Base-by-base conservation (phyloP, 2,329 filamentous ascomycete species). In the Fusarium sp. region DNA sequence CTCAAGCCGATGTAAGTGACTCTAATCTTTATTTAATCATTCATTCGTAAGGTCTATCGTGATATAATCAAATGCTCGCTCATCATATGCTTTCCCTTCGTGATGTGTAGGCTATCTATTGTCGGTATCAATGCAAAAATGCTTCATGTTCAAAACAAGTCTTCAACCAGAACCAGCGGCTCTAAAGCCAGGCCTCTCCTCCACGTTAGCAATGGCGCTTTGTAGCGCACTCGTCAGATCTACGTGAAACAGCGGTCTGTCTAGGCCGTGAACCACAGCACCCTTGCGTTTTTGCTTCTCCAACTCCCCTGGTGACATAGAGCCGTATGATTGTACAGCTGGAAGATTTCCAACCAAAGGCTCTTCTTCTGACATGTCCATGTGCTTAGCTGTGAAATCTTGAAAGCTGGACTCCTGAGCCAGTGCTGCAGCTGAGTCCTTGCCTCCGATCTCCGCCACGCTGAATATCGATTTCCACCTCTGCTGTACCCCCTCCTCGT, bases 381-480 rank as follows among this genome's bases (percentile, higher is more conserved):
- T 44, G 71, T 86, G 83, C 15, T 32, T 34, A 24, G 35, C 10
- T 28, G 36, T 25, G 25, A 49, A 29, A 6, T 10, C 43, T 12
- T 53, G 38, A 72, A 90, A 89, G 49, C 84, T 83, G 25, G 83
- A 79, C 25, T 83, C 79, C 69, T 93, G 89, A 0, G 91, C 91
- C 7, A 81, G 81, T 0, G 86, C 86, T 1, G 90, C 89, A 0
- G 91, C 91, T 5, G 89, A 91, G 49, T 87, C 78, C 5, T 81
- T 79, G 19, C 92, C 90, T 61, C 92, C 88, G 64, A 96, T 88
- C 72, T 97, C 92, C 3, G 94, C 92, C 22, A 98, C 92, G 72
- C 88, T 93, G 81, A 97, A 98, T 65, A 98, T 93, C n/a, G 93
- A 91, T 74, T 92, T 93, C 94, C 93, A 98, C 57, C 91, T 85